Evolutionary conservation across 2,329 filamentous ascomycete species (phyloP).

Genomic region (Arachnomyces sp.): DNA sequence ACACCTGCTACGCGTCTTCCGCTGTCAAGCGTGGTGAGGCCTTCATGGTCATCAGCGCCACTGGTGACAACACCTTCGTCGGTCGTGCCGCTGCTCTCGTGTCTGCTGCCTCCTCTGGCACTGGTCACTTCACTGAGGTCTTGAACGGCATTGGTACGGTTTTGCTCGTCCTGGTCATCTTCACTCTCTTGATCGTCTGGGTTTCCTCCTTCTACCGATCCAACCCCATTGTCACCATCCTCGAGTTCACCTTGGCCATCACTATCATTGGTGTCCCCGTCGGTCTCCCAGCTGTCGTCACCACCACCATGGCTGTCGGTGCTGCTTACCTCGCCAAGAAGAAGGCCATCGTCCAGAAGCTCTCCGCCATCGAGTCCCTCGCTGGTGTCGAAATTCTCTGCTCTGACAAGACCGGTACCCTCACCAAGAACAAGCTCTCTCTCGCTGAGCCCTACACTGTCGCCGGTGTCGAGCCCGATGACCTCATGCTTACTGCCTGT

Average conservation of each 20-base stretch:
- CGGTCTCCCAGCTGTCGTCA: slow-evolving; percentile 86
- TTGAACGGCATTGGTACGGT: slow-evolving; percentile 78
- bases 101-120: slow-evolving; percentile 62
- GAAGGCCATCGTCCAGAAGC: slow-evolving; percentile 87
- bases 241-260: slow-evolving; percentile 78
- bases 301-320: slow-evolving; percentile 90
- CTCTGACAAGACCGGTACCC: slow-evolving; percentile 87
- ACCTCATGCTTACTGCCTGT: slow-evolving; percentile 87
- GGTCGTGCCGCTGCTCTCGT: slow-evolving; percentile 82
- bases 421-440: slow-evolving; percentile 91
- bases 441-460: slow-evolving; percentile 78
- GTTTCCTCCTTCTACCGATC: slow-evolving; percentile 80
- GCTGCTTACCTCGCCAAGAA: slow-evolving; percentile 86
- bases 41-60: slow-evolving; percentile 72
- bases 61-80: slow-evolving; percentile 84
- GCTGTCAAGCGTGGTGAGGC: slow-evolving; percentile 85
- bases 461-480: slow-evolving; percentile 70
- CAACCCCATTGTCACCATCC: slow-evolving; percentile 67
- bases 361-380: slow-evolving; percentile 83
- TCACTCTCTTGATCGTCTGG: slow-evolving; percentile 78
- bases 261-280: slow-evolving; percentile 89
- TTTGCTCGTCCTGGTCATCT: slow-evolving; percentile 69
- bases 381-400: slow-evolving; percentile 90
- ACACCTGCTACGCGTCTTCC: slow-evolving; percentile 76
- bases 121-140: slow-evolving; percentile 85